Evolutionary conservation across 176 grass and related monocot species (phyloP).

Genomic region (Phyllostachys edulis): DNA sequence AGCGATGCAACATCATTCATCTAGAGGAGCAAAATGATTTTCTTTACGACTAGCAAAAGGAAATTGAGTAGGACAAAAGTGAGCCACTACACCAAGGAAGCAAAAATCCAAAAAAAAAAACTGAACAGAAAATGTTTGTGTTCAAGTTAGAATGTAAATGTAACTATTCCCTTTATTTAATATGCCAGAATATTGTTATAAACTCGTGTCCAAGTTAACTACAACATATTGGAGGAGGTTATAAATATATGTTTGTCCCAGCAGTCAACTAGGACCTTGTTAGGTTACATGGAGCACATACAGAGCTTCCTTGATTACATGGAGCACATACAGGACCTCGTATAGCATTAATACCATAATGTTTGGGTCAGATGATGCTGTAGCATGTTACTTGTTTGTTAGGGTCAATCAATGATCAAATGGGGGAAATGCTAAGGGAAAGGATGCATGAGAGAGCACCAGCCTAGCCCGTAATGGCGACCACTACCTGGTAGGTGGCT

Average conservation of each 20-base stretch:
- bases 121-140: not conserved
- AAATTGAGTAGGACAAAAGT: not conserved
- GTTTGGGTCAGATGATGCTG: not conserved
- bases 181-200: not conserved
- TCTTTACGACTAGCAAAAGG: not conserved
- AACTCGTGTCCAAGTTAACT: not conserved
- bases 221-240: conserved; percentile 2
- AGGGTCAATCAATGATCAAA: too few relatives aligned
- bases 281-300: not conserved
- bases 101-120: conserved; percentile 9
- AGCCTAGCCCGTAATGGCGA: not conserved
- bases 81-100: not conserved
- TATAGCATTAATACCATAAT: not conserved
- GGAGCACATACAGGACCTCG: too few relatives aligned
- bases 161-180: not conserved
- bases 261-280: not conserved
- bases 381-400: too few relatives aligned
- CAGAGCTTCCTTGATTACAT: conserved; percentile 3
- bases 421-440: not conserved
- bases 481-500: not conserved
- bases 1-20: not conserved
- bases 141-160: not conserved
- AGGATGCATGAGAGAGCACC: conserved; percentile 3
- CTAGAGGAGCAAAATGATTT: not conserved
- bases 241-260: not conserved